Evolutionary conservation across 2,329 filamentous ascomycete genomes (phyloP).

Genomic region (Penicillium sp.): DNA sequence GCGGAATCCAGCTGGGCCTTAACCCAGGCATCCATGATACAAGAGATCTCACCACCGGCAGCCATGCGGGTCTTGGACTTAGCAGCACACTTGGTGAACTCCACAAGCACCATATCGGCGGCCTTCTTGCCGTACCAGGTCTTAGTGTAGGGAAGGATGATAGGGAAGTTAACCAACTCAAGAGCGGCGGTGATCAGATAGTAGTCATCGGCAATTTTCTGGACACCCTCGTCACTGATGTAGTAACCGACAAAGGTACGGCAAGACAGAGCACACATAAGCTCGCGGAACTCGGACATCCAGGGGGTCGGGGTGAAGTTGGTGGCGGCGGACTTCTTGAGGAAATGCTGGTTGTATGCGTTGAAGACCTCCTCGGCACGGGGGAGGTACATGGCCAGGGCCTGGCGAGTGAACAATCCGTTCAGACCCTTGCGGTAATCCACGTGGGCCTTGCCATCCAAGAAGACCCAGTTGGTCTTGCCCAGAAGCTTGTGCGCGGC

Average conservation of each 20-base stretch:
- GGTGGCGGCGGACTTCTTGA: slow-evolving; percentile 70
- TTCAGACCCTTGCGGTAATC: slow-evolving; percentile 98
- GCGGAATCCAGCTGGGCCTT: slow-evolving; percentile 83
- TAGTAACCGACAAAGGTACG: slow-evolving; percentile 97
- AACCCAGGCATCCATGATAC: slow-evolving; percentile 96
- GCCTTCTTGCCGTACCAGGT: slow-evolving; percentile 98
- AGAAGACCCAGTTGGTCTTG: slow-evolving; percentile 91
- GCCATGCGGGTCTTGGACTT: slow-evolving; percentile 93
- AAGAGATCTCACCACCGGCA: slow-evolving; percentile 78
- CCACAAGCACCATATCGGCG: slow-evolving; percentile 82
- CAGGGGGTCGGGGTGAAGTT: slow-evolving; percentile 75
- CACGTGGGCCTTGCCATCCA: slow-evolving; percentile 91
- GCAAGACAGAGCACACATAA: slow-evolving; percentile 92
- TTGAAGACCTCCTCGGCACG: slow-evolving; percentile 91
- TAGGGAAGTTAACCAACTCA: slow-evolving; percentile 96
- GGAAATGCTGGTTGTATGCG: slow-evolving; percentile 76
- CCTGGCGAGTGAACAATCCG: slow-evolving; percentile 86
- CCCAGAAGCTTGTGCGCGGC: slow-evolving; percentile 90
- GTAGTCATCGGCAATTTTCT: slow-evolving; percentile 95
- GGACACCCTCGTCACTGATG: slow-evolving; percentile 83
- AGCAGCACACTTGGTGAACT: slow-evolving; percentile 87
- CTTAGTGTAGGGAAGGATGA: slow-evolving; percentile 92
- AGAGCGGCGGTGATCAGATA: slow-evolving; percentile 93
- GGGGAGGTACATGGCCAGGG: slow-evolving; percentile 83
- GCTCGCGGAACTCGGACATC: slow-evolving; percentile 88